These are phyloP conservation scores for Emmonsiellopsis sp. DNA, from an alignment of 2,329 filamentous ascomycete species.

Conservation along the genomic window DNA sequence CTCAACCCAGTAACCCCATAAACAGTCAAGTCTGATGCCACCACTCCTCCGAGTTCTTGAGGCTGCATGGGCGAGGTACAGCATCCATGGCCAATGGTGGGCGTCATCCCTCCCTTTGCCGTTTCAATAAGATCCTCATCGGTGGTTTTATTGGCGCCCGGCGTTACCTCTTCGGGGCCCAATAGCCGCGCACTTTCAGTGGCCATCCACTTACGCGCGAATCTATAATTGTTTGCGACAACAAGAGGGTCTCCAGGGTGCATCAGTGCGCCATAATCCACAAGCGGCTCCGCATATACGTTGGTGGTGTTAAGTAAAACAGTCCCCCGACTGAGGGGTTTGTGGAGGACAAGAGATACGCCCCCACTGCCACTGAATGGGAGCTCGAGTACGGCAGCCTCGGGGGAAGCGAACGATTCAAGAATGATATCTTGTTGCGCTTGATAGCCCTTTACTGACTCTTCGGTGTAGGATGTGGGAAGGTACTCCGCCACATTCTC, in stretches of 20 bases:
- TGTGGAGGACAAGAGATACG: slow-evolving; percentile 6
- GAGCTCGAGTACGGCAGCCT: not conserved
- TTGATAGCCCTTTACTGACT: not conserved
- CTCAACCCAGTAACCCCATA: slow-evolving; percentile 13
- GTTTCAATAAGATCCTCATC: not conserved
- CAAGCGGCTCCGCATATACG: slow-evolving; percentile 25
- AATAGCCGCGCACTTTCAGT: slow-evolving; percentile 1
- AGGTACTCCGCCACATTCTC: not conserved
- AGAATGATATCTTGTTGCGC: not conserved
- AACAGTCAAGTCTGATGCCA: slow-evolving; percentile 16
- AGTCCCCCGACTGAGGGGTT: slow-evolving; percentile 34
- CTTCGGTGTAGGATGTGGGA: not conserved
- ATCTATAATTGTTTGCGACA: slow-evolving; percentile 13
- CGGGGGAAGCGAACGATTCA: not conserved
- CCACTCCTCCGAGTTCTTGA: slow-evolving; percentile 17
- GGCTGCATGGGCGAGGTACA: slow-evolving; percentile 23
- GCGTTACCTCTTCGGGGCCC: not conserved
- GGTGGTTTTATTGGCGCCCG: not conserved
- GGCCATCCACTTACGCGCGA: slow-evolving; percentile 11
- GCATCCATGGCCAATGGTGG: slow-evolving; percentile 27
- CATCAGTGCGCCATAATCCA: slow-evolving; percentile 32
- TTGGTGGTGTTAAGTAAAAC: slow-evolving; percentile 30
- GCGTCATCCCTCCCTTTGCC: slow-evolving; percentile 21
- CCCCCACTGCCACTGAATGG: not conserved
- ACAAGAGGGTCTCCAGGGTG: slow-evolving; percentile 32